phyloP scores from a whole-genome alignment of 768 basidiomycete species.

The Hypholoma sublateritium region DNA sequence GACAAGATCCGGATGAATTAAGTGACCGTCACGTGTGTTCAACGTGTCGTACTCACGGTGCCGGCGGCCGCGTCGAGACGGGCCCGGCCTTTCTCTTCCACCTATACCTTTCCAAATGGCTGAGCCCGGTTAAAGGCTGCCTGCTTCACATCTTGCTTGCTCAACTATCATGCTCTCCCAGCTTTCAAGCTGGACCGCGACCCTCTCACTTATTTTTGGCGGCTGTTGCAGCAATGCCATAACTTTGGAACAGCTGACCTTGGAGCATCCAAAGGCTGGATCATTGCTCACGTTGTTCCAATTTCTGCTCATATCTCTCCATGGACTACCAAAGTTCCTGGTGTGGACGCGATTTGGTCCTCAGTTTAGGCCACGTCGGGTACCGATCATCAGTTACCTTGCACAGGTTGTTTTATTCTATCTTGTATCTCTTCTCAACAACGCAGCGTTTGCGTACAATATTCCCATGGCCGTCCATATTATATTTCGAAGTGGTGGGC shows the following conservation, averaged over 20 bases:
- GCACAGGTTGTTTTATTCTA: slow-evolving; percentile 84
- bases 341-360: slow-evolving; percentile 51
- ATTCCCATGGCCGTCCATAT: slow-evolving; percentile 95
- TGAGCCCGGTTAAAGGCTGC: background rate
- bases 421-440: slow-evolving; percentile 79
- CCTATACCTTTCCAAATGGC: no score
- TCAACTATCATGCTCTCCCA: slow-evolving; percentile 17
- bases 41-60: no score
- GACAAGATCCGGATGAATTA: no score
- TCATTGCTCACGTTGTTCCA: slow-evolving; percentile 87
- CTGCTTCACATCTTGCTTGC: background rate
- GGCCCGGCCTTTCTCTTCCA: background rate
- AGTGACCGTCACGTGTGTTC: no score
- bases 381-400: slow-evolving; percentile 74
- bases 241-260: slow-evolving; percentile 72
- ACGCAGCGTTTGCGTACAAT: slow-evolving; percentile 82
- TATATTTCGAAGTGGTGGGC: slow-evolving; percentile 87
- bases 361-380: slow-evolving; percentile 56
- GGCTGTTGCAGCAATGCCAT: slow-evolving; percentile 92
- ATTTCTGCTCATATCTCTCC: slow-evolving; percentile 73
- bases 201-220: slow-evolving; percentile 78
- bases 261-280: slow-evolving; percentile 67
- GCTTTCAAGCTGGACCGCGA: slow-evolving; percentile 51
- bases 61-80: no score
- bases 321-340: slow-evolving; percentile 68